These are phyloP conservation scores for Plasmodium fragile DNA, from an alignment of 169 alveolate species.

Conservation along the genomic window DNA sequence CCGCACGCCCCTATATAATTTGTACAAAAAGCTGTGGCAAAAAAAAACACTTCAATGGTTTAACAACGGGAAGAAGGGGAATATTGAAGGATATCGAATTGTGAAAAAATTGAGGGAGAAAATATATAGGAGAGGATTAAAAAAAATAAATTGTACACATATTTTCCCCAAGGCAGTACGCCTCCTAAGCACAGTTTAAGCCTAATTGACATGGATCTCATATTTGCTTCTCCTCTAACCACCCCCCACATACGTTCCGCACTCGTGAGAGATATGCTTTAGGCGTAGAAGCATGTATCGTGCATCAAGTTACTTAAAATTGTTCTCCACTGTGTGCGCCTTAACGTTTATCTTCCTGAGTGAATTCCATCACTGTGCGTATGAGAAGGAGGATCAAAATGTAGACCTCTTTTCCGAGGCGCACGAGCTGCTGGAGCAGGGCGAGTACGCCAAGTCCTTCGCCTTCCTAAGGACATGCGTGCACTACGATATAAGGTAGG, in stretches of 20 bases:
- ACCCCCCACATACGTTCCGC: neutral
- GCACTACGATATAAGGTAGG: conserved; percentile 67
- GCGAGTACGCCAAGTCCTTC: conserved; percentile 49
- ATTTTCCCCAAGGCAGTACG: neutral
- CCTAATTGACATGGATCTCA: neutral
- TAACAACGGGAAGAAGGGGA: neutral
- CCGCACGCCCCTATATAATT: neutral
- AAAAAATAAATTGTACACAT: neutral
- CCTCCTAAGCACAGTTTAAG: neutral
- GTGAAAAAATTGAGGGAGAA: neutral
- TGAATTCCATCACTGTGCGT: neutral
- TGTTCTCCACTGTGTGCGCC: conserved; percentile 2
- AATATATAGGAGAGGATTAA: neutral
- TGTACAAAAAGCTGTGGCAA: neutral
- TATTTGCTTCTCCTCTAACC: neutral
- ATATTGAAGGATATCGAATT: neutral
- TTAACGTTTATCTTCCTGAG: neutral
- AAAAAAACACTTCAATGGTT: neutral
- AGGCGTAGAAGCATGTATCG: conserved; percentile 32
- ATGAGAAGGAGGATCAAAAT: neutral
- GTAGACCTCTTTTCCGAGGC: conserved; percentile 49
- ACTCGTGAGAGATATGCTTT: conserved; percentile 32
- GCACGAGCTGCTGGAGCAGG: conserved; percentile 43
- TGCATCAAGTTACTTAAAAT: conserved; percentile 3
- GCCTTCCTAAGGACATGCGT: conserved; percentile 33